Base-by-base conservation (phyloP, 75 land plant genomes). In the Larix kaempferi region DNA sequence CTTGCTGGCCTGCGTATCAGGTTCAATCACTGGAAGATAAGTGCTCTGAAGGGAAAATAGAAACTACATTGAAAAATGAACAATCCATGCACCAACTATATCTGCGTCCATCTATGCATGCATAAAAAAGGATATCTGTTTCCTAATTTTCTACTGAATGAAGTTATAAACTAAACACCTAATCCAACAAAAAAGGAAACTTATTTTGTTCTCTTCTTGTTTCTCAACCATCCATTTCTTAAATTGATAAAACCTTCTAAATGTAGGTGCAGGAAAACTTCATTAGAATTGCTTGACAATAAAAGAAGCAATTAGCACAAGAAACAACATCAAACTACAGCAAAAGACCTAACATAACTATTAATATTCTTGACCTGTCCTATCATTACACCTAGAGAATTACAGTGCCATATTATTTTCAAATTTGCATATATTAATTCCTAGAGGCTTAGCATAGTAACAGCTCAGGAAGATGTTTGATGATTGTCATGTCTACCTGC, bases 1-100 rank as follows among this genome's bases (percentile, higher is more conserved):
- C 6, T 73, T 83, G 49, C 84, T 84, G 26, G 92, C 95, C 95
- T 95, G 83, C 3, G 49, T 44, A 69, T 41, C 73, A 69, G 25
- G n/a, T n/a, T 12, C 44, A 69, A 39, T 41, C 49, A 69, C n/a
- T 19, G 23, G 23, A 41, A 41, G 25, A 39, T 39, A 41, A 69
- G 54, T 49, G 54, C 54, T 49, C 54, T 39, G 41, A 49, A 49
- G 54, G 54, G 19, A 69, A 41, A 69, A 67, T n/a, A 41, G 23
- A 41, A 69, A n/a, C 12, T 23, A 69, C n/a, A 7, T 67, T 41
- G 54, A 41, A 27, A 23, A 41, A 21, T 12, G n/a, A 21, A 41
- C n/a, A 21, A 69, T 39, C 2, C 41, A n/a, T 1, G 52, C 52
- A 39, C 3, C 8, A 5, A 39, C 39, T n/a, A 21, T 35, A 69